phyloP scores from a whole-genome alignment of 1,284 basidiomycete species.

The Marasmius tenuissimus region DNA sequence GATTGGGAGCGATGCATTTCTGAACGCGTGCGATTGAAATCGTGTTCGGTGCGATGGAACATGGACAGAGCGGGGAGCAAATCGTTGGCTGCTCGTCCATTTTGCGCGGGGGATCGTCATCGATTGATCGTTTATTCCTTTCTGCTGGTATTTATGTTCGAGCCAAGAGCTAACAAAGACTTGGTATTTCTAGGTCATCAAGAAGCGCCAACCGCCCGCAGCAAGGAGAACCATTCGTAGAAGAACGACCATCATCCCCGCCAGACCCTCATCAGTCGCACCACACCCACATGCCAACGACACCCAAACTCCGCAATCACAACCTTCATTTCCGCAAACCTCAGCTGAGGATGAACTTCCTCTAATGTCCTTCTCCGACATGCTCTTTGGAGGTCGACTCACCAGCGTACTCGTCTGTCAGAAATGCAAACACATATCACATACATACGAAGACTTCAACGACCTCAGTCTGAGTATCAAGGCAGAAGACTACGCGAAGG shows the following conservation, averaged over 20 bases:
- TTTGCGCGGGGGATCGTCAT: not conserved
- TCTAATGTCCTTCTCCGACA: constrained; percentile 78
- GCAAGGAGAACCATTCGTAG: constrained; percentile 37
- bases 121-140: not conserved
- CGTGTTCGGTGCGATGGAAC: no score
- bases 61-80: not conserved
- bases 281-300: not conserved
- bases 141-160: not conserved
- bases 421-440: constrained; percentile 87
- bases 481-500: constrained; percentile 69
- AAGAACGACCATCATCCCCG: constrained; percentile 29
- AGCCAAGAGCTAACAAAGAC: constrained; percentile 10
- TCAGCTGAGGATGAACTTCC: constrained; percentile 40
- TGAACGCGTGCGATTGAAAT: no score
- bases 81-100: not conserved
- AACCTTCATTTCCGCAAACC: constrained; percentile 3
- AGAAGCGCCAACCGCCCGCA: constrained; percentile 62
- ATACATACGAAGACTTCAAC: constrained; percentile 92
- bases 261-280: not conserved
- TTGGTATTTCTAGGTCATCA: constrained; percentile 60
- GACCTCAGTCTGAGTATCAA: constrained; percentile 89
- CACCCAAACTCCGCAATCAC: constrained; percentile 2
- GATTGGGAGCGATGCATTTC: no score
- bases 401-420: constrained; percentile 92
- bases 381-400: constrained; percentile 86